phyloP scores from a whole-genome alignment of 2,329 filamentous ascomycete species.

The Cordyceps farinosa region DNA sequence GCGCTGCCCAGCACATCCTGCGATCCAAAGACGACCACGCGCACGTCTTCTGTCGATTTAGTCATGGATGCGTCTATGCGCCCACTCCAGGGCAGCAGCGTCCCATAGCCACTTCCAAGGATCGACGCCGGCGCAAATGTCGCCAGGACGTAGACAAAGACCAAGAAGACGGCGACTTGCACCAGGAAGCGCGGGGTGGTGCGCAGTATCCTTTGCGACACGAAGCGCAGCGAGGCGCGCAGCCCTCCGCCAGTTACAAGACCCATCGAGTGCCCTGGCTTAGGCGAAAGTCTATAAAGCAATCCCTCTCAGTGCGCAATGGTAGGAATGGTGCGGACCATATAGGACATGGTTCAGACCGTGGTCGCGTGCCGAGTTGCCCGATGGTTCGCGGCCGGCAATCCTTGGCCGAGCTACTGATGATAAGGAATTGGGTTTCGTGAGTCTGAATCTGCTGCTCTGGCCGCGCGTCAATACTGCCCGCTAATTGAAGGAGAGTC shows the following conservation, averaged over 20 bases:
- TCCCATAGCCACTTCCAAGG: not conserved
- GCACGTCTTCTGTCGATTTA: slow-evolving; percentile 9
- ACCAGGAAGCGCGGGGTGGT: not conserved
- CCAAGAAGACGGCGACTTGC: not conserved
- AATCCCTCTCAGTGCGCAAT: too few relatives aligned
- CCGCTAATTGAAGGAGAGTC: too few relatives aligned
- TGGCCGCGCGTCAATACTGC: too few relatives aligned
- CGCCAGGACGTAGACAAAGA: not conserved
- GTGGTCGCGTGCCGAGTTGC: too few relatives aligned
- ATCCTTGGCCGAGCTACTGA: too few relatives aligned
- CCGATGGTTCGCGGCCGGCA: too few relatives aligned
- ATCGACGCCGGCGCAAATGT: not conserved
- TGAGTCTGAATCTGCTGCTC: too few relatives aligned
- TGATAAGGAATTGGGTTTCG: too few relatives aligned
- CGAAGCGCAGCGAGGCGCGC: not conserved
- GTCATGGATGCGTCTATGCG: slow-evolving; percentile 1
- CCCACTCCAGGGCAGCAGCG: not conserved
- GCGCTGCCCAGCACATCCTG: slow-evolving; percentile 15
- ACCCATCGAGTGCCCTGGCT: not conserved
- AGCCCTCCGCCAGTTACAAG: not conserved
- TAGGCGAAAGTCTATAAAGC: too few relatives aligned
- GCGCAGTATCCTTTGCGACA: not conserved
- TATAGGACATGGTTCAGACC: too few relatives aligned
- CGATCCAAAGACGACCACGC: slow-evolving; percentile 14
- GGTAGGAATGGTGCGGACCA: too few relatives aligned